These are phyloP conservation scores for Fomitopsis pinicola DNA, from an alignment of 1,284 basidiomycete species.

Conservation along the genomic window DNA sequence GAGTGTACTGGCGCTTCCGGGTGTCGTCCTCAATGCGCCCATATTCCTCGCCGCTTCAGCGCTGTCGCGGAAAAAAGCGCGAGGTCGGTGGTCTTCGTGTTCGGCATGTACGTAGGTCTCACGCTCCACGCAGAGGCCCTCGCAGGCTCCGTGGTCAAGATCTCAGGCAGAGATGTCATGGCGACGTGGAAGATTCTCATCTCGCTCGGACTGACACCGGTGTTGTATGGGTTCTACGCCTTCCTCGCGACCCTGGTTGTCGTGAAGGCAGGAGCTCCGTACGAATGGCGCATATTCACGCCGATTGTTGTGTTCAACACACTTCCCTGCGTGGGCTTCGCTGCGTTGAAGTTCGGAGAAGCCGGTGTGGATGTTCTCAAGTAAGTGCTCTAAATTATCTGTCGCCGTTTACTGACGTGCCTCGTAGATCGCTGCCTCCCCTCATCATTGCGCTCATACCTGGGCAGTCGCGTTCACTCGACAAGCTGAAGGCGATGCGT, in stretches of 20 bases:
- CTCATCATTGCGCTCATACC: constrained; percentile 91
- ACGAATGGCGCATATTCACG: constrained; percentile 70
- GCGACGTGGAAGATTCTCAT: constrained; percentile 99
- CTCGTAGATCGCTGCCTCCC: constrained; percentile 82
- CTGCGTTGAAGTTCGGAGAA: constrained; percentile 97
- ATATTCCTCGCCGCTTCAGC: constrained; percentile 93
- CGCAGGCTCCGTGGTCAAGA: constrained; percentile 94
- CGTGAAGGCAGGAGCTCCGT: constrained; percentile 61
- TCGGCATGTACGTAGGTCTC: background rate
- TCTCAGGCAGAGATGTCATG: constrained; percentile 94
- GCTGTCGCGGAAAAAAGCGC: constrained; percentile 88
- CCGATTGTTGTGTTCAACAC: constrained; percentile 77
- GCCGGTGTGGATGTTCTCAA: constrained; percentile 98
- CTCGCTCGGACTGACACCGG: constrained; percentile 85
- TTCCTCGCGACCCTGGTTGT: constrained; percentile 77
- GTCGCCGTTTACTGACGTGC: background rate
- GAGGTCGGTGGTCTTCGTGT: constrained; percentile 47
- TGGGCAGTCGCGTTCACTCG: constrained; percentile 84
- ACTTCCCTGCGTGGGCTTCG: constrained; percentile 89
- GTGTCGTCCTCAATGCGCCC: constrained; percentile 92
- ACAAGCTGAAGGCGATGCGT: constrained; percentile 79
- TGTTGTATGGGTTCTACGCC: constrained; percentile 86
- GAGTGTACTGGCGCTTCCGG: constrained; percentile 87
- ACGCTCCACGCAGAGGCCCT: constrained; percentile 75
- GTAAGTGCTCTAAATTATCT: constrained; percentile 43